Evolutionary conservation across 345 rosid species (phyloP), one percentile per base, ranked within the genome.

Genomic region (Salix purpurea): DNA sequence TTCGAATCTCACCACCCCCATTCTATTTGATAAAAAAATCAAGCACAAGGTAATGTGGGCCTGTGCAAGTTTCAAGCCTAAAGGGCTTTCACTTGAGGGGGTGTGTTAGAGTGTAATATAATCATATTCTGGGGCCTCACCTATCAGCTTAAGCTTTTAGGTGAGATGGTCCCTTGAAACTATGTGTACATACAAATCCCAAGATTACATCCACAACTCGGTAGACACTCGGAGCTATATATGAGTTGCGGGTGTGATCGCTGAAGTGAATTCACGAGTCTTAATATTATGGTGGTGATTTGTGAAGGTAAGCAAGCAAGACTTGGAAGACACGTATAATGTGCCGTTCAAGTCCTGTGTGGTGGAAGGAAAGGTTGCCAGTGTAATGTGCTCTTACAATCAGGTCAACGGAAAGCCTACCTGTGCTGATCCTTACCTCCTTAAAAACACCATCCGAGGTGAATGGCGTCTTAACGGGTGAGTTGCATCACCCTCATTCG

Each of bases 381-480:
- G 99, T 82, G 97, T 96, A 1, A 96, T 96, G 99, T 96, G 99
- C 78, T 96, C 99, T 30, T 96, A 96, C 81, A 93, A 96, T 76
- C 99, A 91, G 84, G 98, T 96, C 10, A 96, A 93, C 16, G 99
- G 99, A 23, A 88, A 89, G 71, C 99, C 99, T 18, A 90, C 99
- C 1, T 96, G 99, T 76, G 99, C 99, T 12, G 99, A 96, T 65
- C 88, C 89, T 58, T 74, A 82, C 77, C 92, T 96, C 26, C 92
- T 96, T 40, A 91, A 87, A 74, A 78, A 80, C 83, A 96, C 94
- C 4, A 90, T 96, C 80, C 92, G 98, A 7, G 97, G 96, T n/a
- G 84, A 91, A 74, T 96, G 99, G 99, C 77, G 64, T 3, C 99
- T 96, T 64, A 77, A 89, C 1, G 99, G 99, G 97, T 92, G 68